These are phyloP conservation scores for Blastocladiella britannica DNA, from an alignment of 192 early-diverging fungal species.

Conservation along the genomic window DNA sequence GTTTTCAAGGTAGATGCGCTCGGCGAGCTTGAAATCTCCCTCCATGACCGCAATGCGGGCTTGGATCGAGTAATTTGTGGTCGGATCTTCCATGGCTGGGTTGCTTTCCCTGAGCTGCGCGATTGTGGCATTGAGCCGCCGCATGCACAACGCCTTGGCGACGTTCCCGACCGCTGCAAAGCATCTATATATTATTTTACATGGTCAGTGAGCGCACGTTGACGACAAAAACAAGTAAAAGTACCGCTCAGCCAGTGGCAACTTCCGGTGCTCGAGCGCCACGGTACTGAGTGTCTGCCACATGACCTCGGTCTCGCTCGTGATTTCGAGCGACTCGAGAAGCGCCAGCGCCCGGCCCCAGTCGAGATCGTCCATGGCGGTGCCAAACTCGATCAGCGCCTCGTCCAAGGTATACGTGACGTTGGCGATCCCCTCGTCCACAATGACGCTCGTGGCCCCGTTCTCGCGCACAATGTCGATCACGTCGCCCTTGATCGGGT, in stretches of 20 bases:
- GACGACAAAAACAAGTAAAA: background rate
- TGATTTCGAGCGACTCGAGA: conserved; percentile 36
- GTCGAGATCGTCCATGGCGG: conserved; percentile 39
- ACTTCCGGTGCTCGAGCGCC: conserved; percentile 28
- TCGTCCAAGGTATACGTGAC: conserved; percentile 45
- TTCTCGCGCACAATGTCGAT: conserved; percentile 38
- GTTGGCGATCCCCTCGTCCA: conserved; percentile 43
- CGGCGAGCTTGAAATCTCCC: conserved; percentile 39
- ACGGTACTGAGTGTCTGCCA: conserved; percentile 33
- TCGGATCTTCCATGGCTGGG: conserved; percentile 5
- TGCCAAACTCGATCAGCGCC: conserved; percentile 44
- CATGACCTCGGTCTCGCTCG: conserved; percentile 42
- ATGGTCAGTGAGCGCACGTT: too few species aligned
- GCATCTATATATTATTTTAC: too few species aligned
- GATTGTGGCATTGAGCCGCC: conserved; percentile 14
- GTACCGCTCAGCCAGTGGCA: conserved; percentile 31
- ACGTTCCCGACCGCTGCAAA: conserved; percentile 39
- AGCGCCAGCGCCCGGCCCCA: conserved; percentile 27
- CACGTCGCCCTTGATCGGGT: conserved; percentile 43
- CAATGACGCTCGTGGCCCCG: conserved; percentile 40
- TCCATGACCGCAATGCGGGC: conserved; percentile 33
- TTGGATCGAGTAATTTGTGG: conserved; percentile 19
- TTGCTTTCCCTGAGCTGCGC: background rate
- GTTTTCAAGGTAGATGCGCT: conserved; percentile 33
- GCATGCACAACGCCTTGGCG: conserved; percentile 22